Conservation (phyloP, 2,329 filamentous ascomycete species). For the Ascocoryne sarcoides region DNA sequence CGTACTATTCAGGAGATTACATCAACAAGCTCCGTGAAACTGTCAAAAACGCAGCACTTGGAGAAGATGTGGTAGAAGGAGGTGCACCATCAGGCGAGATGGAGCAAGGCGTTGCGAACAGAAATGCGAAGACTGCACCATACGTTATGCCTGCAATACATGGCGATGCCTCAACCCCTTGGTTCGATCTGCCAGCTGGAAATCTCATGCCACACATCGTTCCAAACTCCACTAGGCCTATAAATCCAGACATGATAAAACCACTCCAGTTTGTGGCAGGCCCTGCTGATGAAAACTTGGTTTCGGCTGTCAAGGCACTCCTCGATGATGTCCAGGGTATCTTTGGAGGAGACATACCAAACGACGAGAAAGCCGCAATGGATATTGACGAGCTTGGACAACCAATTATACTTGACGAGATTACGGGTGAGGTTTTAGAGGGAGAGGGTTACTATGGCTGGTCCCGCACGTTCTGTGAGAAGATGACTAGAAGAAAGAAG, state of each 20-base stretch:
- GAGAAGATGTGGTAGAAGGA: conserved; percentile 23
- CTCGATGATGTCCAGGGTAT: conserved; percentile 62
- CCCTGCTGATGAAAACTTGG: conserved; percentile 57
- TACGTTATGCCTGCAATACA: conserved; percentile 69
- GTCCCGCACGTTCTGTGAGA: conserved; percentile 71
- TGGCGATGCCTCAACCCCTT: conserved; percentile 63
- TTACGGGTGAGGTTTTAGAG: conserved; percentile 50
- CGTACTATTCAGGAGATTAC: conserved; percentile 48
- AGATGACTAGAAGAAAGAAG: conserved; percentile 56
- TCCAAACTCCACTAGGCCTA: conserved; percentile 65
- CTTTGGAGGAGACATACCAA: conserved; percentile 45
- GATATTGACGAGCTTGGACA: conserved; percentile 73
- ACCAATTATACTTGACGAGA: conserved; percentile 52
- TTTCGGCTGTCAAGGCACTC: conserved; percentile 60
- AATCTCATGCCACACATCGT: conserved; percentile 74
- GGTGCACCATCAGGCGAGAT: conserved; percentile 4
- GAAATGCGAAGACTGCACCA: conserved; percentile 44
- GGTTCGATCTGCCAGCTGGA: conserved; percentile 74
- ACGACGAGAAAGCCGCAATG: conserved; percentile 40
- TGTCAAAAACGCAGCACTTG: conserved; percentile 36
- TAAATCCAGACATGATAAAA: conserved; percentile 61
- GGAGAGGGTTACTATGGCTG: conserved; percentile 82
- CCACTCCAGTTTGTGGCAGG: conserved; percentile 63
- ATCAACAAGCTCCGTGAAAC: conserved; percentile 51
- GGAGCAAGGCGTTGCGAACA: conserved; percentile 19